Evolutionary conservation across 345 rosid species (phyloP).

Genomic region (Corymbia maculata): DNA sequence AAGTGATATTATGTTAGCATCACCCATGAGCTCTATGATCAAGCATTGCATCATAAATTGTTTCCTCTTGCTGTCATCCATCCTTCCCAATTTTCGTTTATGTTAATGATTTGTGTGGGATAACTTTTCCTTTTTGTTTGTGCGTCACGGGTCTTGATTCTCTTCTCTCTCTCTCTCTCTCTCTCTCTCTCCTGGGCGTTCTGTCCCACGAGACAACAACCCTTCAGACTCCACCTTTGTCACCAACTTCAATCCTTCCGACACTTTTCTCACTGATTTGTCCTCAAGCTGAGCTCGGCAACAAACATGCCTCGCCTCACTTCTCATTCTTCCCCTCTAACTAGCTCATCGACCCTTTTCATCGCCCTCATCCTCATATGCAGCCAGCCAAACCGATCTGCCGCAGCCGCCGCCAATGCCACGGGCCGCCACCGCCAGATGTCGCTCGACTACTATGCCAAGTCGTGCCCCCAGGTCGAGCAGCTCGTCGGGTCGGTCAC

Average conservation of each 20-base stretch:
- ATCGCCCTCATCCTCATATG: slow-evolving; percentile 2
- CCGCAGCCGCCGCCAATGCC: neutral
- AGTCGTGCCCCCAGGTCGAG: slow-evolving; percentile 71
- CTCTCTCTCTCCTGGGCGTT: neutral
- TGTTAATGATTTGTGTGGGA: neutral
- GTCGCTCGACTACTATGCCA: slow-evolving; percentile 47
- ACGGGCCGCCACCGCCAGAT: slow-evolving; percentile 23
- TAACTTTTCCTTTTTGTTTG: neutral
- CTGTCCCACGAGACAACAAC: slow-evolving; percentile 1
- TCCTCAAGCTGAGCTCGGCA: slow-evolving; percentile 9
- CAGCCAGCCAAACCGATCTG: neutral
- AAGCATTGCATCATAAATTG: neutral
- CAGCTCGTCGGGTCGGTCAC: slow-evolving; percentile 60
- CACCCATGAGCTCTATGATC: neutral
- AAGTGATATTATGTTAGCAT: neutral
- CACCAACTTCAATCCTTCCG: slow-evolving; percentile 1
- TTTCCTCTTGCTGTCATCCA: neutral
- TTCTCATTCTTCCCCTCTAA: slow-evolving; percentile 9
- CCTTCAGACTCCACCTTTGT: neutral
- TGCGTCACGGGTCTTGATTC: slow-evolving; percentile 39
- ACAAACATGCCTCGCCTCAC: slow-evolving; percentile 25
- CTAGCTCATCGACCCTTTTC: slow-evolving; percentile 21
- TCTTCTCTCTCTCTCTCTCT: neutral
- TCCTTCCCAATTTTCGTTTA: neutral
- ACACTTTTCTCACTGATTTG: slow-evolving; percentile 10